Base-by-base conservation (phyloP, 139 green algal genomes). In the Choricystis sp. region DNA sequence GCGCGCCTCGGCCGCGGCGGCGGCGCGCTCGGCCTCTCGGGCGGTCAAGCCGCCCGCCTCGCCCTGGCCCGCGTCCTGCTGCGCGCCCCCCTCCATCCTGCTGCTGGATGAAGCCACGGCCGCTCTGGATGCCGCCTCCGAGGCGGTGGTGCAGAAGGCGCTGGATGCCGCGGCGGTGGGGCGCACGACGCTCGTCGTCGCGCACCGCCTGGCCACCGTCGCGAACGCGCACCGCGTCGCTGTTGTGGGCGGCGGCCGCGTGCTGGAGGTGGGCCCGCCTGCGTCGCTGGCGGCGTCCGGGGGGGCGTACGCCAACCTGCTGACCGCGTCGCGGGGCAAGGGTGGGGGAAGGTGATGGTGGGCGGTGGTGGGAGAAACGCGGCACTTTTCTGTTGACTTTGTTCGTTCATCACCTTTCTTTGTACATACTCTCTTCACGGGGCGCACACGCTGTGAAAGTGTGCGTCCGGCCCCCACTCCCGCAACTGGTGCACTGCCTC, bases 41-140 rank as follows among this genome's bases (percentile, higher is more conserved):
- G 79, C 40, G 81, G 81, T 23, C 80, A 88, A 68, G 76, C 72
- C 69, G 80, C 89, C 66, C 69, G 83, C n/a, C 80, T 89, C 24
- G 83, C 83, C 27, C 85, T 89, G 22, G 83, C 83, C 26, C 71
- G 83, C 4, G 83, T 83, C 0, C 60, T 89, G 24, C 62, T 89
- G 22, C 52, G 62, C 21, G 69, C 79, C 28, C 83, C 83, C n/a
- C 19, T 30, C 29, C 26, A 26, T 78, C 22, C 64, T 89, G 26
- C 66, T 89, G 4, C 63, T 89, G 27, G 83, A 89, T 66, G 83
- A 89, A 67, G 83, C 83, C 22, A 89, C 83, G 1, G 79, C 68
- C 1, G 83, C 80, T 14, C 66, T 89, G 55, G 83, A 89, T 56
- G 76, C 74, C 19, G 49, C 58, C 23, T 73, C 72, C 14, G 72